Conservation (phyloP, 2,329 filamentous ascomycete species). For the Curvularia spicifera region DNA sequence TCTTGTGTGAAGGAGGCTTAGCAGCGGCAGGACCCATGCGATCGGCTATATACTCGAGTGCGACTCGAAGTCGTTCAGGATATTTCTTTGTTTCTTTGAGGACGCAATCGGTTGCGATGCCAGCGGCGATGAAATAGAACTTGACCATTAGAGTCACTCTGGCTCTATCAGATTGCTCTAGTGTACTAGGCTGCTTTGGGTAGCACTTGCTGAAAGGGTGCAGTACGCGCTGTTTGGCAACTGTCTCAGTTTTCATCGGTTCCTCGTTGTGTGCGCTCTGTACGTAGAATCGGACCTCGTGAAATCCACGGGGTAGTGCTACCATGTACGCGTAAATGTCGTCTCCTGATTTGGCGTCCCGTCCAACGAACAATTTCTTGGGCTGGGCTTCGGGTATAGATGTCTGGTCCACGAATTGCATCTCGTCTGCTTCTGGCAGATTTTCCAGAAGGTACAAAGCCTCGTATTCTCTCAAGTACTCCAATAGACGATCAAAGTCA, state of each 20-base stretch:
- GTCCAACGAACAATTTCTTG: constrained; percentile 21
- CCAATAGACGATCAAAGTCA: constrained; percentile 8
- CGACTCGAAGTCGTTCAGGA: constrained; percentile 12
- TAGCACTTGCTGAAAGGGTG: constrained; percentile 24
- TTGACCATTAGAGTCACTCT: constrained; percentile 15
- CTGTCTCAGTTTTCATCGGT: constrained; percentile 4
- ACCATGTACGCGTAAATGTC: constrained; percentile 23
- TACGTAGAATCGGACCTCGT: constrained; percentile 17
- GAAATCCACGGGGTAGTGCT: neutral
- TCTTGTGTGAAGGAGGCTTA: neutral
- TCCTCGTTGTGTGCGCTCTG: neutral
- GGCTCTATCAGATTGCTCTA: constrained; percentile 9
- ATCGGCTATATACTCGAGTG: constrained; percentile 14
- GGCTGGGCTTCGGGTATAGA: constrained; percentile 10
- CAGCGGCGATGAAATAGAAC: constrained; percentile 22
- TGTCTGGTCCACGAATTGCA: constrained; percentile 18
- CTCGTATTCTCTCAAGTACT: constrained; percentile 10
- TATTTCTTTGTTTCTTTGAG: constrained; percentile 20
- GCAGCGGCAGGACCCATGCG: constrained; percentile 17
- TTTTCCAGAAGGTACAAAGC: constrained; percentile 19
- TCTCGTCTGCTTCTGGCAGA: constrained; percentile 11
- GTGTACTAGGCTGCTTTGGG: constrained; percentile 2
- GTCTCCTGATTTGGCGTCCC: constrained; percentile 4
- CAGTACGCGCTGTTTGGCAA: constrained; percentile 13
- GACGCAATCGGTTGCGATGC: constrained; percentile 18